These are phyloP conservation scores for Acanthamoeba triangularis DNA, from an alignment of 208 protist genomes.

Conservation along the genomic window DNA sequence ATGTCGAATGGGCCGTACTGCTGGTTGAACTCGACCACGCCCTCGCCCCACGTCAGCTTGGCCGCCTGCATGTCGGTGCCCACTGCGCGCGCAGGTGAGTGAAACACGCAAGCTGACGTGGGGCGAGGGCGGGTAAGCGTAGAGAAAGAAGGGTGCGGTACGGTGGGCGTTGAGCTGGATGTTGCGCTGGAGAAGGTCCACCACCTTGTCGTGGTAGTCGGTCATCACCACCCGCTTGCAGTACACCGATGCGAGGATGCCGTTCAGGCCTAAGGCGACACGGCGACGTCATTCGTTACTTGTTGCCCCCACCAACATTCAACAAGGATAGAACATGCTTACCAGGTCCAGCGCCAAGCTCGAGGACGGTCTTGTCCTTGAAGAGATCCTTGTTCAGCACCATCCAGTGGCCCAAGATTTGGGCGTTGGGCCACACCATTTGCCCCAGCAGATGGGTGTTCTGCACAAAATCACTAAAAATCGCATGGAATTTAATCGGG, in stretches of 20 bases:
- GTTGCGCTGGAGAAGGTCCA: slow-evolving; percentile 41
- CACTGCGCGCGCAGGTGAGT: not conserved
- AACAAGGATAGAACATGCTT: not conserved
- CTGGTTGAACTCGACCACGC: slow-evolving; percentile 28
- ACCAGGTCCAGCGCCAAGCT: slow-evolving; percentile 16
- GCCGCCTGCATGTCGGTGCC: slow-evolving; percentile 25
- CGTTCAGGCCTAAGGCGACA: not conserved
- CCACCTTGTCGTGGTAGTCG: slow-evolving; percentile 50
- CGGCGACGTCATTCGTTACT: not conserved
- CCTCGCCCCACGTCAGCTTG: slow-evolving; percentile 12
- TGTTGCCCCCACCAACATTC: too few species aligned
- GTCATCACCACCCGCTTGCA: slow-evolving; percentile 62
- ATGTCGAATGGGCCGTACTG: slow-evolving; percentile 37
- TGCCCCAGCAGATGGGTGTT: slow-evolving; percentile 36
- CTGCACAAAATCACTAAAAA: slow-evolving; percentile 20
- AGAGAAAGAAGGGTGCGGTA: not conserved
- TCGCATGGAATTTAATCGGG: not conserved
- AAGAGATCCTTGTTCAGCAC: slow-evolving; percentile 42
- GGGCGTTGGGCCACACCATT: slow-evolving; percentile 46
- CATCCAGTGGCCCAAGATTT: slow-evolving; percentile 51
- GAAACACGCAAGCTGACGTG: too few species aligned
- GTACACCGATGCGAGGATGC: slow-evolving; percentile 26
- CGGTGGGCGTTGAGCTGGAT: slow-evolving; percentile 41
- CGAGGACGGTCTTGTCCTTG: slow-evolving; percentile 52
- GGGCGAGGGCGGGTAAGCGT: too few species aligned